Evolutionary conservation across 306 rosid species (phyloP).

Genomic region (cucumber (Cucumis sativus)): DNA sequence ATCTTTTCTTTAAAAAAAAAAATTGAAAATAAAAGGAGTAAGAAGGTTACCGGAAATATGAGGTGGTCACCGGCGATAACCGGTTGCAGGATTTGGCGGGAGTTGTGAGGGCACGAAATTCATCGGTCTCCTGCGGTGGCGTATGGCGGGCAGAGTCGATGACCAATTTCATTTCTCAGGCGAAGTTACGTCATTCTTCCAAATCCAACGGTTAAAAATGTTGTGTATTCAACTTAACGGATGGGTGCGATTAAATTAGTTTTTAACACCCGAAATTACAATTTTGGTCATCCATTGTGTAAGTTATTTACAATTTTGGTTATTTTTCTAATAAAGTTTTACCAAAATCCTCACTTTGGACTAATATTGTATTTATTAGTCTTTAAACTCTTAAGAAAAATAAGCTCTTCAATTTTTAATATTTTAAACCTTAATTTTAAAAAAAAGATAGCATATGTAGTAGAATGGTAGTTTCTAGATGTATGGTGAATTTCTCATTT

Average conservation of each 20-base stretch:
- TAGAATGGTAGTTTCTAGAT: no score
- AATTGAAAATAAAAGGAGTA: background rate
- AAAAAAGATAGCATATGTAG: no score
- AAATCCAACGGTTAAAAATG: background rate
- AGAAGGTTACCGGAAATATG: conserved; percentile 1
- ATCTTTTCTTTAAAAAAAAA: background rate
- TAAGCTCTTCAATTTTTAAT: no score
- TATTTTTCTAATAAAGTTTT: no score
- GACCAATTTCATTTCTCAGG: background rate
- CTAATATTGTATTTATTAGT: no score
- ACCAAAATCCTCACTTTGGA: no score
- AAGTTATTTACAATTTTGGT: no score
- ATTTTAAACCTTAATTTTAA: no score
- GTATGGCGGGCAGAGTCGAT: background rate
- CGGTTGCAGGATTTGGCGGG: conserved; percentile 21
- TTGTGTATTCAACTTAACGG: background rate
- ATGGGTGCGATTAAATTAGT: background rate
- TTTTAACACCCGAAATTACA: background rate
- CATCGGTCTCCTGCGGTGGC: background rate
- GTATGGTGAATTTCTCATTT: no score
- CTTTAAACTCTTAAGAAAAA: no score
- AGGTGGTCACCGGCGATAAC: conserved; percentile 5
- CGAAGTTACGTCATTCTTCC: background rate
- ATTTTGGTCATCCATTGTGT: background rate
- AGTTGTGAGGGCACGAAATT: background rate